A percentile compares a stretch with the other conserved stretches of the same genome.
phyloP scores from a whole-genome alignment of 371 early-diverging fungal species.

The Rhizopus microsporus region DNA sequence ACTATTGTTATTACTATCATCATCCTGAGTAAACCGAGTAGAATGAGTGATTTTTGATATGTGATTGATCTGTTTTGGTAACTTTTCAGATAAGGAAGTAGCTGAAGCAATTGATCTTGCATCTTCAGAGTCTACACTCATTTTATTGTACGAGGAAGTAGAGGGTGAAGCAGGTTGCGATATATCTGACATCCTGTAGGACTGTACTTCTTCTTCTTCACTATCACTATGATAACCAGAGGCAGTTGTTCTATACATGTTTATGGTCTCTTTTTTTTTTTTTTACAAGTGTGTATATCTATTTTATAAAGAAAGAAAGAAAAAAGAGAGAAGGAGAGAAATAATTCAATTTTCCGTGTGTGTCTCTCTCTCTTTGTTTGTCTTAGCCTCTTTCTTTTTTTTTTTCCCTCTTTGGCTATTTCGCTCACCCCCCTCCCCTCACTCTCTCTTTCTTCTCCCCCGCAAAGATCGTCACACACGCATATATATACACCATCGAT shows the following conservation, averaged over 20 bases:
- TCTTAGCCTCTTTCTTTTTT: background rate
- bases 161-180: conserved; percentile 30
- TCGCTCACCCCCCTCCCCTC: too few species aligned
- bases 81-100: conserved; percentile 10
- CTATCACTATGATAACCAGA: background rate
- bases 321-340: conserved; percentile 23
- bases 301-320: background rate
- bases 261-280: background rate
- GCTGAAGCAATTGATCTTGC: conserved; percentile 31
- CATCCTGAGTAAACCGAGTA: conserved; percentile 4
- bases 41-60: conserved; percentile 4
- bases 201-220: background rate
- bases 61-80: conserved; percentile 6
- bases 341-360: conserved; percentile 1
- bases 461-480: conserved; percentile 1
- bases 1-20: conserved; percentile 7
- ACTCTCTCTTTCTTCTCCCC: background rate
- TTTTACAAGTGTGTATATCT: too few species aligned
- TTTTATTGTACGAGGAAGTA: conserved; percentile 37
- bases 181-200: conserved; percentile 20
- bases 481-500: background rate
- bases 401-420: background rate
- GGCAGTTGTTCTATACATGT: background rate
- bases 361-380: too few species aligned
- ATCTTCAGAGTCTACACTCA: conserved; percentile 47